Conservation (phyloP, 371 early-diverging fungal genomes). For the Apophysomyces ossiformis region DNA sequence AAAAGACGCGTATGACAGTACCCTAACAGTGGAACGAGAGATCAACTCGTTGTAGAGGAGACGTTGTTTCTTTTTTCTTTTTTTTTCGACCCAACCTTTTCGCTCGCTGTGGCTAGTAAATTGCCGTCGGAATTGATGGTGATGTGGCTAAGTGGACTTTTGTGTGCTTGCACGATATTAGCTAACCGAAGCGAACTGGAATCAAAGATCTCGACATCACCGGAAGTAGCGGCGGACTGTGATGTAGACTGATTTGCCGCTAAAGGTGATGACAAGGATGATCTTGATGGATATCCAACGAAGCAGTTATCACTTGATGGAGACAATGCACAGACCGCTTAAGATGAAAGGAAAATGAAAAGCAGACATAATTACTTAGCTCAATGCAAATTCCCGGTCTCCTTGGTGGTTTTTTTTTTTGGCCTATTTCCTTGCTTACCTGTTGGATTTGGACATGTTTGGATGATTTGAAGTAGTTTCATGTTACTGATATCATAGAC, state of each 20-base stretch:
- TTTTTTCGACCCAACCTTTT: constrained; percentile 66
- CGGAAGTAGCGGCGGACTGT: constrained; percentile 52
- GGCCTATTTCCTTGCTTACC: constrained; percentile 49
- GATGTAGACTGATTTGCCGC: constrained; percentile 29
- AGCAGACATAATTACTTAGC: background rate
- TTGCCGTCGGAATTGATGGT: constrained; percentile 91
- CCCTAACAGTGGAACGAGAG: constrained; percentile 59
- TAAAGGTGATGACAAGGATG: constrained; percentile 52
- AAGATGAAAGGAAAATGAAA: background rate
- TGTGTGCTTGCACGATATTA: constrained; percentile 94
- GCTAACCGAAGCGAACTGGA: constrained; percentile 83
- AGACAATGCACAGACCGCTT: constrained; percentile 93
- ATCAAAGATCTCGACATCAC: constrained; percentile 92
- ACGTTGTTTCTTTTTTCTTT: background rate
- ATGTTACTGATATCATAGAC: constrained; percentile 96
- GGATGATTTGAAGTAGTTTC: constrained; percentile 94
- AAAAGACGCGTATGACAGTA: constrained; percentile 95
- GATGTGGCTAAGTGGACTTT: constrained; percentile 83
- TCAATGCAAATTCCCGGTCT: background rate
- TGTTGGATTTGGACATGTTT: constrained; percentile 89
- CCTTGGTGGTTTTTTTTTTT: too few species aligned
- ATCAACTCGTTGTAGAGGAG: background rate
- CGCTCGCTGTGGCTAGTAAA: constrained; percentile 91
- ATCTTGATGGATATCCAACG: constrained; percentile 87
- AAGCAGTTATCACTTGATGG: constrained; percentile 94